Evolutionary conservation across 495 filamentous ascomycete genomes (phyloP).

Genomic region (Penicillium steckii): DNA sequence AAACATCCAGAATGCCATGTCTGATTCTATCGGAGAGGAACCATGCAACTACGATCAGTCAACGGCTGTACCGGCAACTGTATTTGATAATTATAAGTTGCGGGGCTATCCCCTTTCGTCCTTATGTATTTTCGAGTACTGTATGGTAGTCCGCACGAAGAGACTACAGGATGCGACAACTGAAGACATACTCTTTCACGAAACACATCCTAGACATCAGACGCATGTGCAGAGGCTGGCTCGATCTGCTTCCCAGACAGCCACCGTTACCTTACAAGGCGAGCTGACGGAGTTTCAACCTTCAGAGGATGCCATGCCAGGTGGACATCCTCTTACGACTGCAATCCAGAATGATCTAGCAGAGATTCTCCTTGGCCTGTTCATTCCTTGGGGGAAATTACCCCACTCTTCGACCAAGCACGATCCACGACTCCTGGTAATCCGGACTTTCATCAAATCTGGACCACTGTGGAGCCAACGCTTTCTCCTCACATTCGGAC

Average conservation of each 20-base stretch:
- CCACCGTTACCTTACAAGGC: slow-evolving; percentile 3
- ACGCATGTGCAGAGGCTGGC: slow-evolving; percentile 9
- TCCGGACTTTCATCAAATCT: too few species aligned
- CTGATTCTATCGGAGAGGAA: neutral
- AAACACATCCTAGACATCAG: neutral
- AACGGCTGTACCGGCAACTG: neutral
- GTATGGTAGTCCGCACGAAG: neutral
- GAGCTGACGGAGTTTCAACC: slow-evolving; percentile 8
- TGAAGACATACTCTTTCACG: slow-evolving; percentile 6
- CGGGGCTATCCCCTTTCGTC: neutral
- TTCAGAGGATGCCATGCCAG: slow-evolving; percentile 8
- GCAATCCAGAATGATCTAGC: slow-evolving; percentile 11
- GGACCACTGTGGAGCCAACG: slow-evolving; percentile 4
- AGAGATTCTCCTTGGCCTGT: slow-evolving; percentile 10
- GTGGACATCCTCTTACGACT: slow-evolving; percentile 1
- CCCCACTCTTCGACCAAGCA: too few species aligned
- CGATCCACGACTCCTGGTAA: neutral
- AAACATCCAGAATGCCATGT: neutral
- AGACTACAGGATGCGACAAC: neutral
- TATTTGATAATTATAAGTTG: neutral
- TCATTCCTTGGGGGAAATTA: slow-evolving; percentile 7
- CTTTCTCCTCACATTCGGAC: neutral
- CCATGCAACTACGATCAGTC: neutral
- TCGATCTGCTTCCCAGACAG: neutral
- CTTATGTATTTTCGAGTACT: neutral